Evolutionary conservation across 345 rosid species (phyloP), one percentile per base, ranked within the genome.

Genomic region (Citrus mangshanensis): DNA sequence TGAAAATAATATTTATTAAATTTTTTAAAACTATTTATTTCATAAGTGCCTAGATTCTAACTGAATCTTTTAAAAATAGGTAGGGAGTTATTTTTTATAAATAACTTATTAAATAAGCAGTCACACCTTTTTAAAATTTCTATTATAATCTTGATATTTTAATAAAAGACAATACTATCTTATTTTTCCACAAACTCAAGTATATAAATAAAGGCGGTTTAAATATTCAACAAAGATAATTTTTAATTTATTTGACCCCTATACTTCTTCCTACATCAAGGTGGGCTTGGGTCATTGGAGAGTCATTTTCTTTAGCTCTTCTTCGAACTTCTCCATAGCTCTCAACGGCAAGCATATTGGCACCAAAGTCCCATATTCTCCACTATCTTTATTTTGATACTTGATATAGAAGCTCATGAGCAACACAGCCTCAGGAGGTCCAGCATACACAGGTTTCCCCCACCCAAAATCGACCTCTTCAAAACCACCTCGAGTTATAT

Each of bases 381-480:
- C 86, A 12, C 16, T 42, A 3, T 42, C 86, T 1, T 56, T 9
- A 10, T 81, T 76, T 32, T 56, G 61, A 58, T 21, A 82, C 7
- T 68, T 60, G 0, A 70, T 4, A 18, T 14, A 42, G 37, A 77
- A 77, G 22, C 77, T 81, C 3, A 32, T 40, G 5, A 42, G 28
- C 0, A 69, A n/a, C 27, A 64, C 7, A 35, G 77, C 59, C 25
- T 69, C 77, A 6, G 75, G 77, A 22, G 56, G 37, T 46, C 87
- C 85, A 8, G 68, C 83, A 12, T 68, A 79, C 2, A 55, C 28
- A 2, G 79, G 79, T 27, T 70, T 79, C 4, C 84, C n/a, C 85
- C 85, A 85, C 1, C 85, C 85, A 1, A 84, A 77, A 58, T 84
- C 83, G 25, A 79, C 38, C 30, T 42, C 80, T 34, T 21, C 80